These are phyloP conservation scores for Pestalotiopsis sp. DNA, from an alignment of 2,329 filamentous ascomycete genomes.

Conservation along the genomic window DNA sequence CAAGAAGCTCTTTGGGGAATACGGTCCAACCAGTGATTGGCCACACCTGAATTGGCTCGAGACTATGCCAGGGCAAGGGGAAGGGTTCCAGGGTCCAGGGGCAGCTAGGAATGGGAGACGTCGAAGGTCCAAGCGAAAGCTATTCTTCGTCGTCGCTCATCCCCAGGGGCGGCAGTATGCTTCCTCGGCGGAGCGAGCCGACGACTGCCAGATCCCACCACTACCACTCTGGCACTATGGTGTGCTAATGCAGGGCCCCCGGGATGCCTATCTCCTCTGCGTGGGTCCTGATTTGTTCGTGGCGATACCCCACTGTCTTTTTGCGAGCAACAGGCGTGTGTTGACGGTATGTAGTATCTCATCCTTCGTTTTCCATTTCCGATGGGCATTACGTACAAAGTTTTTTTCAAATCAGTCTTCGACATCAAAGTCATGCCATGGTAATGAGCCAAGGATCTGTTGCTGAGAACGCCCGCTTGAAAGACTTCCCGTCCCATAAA, in stretches of 20 bases:
- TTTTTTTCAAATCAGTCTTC: background rate
- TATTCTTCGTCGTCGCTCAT: background rate
- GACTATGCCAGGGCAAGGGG: too few species aligned
- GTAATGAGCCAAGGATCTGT: background rate
- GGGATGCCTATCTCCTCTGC: background rate
- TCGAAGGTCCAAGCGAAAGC: background rate
- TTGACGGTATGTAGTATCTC: background rate
- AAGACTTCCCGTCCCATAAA: constrained; percentile 12
- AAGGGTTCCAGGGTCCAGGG: background rate
- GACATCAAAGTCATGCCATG: background rate
- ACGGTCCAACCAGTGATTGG: background rate
- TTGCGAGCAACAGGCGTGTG: background rate
- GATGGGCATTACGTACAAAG: background rate
- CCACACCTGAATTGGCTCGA: background rate
- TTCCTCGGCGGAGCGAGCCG: background rate
- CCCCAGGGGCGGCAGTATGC: background rate
- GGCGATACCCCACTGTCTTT: background rate
- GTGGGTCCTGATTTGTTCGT: background rate
- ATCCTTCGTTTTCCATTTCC: background rate
- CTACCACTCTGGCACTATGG: background rate
- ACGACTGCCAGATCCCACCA: background rate
- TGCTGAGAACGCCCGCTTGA: constrained; percentile 12
- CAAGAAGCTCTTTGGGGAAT: background rate
- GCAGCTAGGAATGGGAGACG: background rate
- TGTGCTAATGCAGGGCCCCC: background rate